These are phyloP conservation scores for Ajuga reptans DNA, from an alignment of 305 asterid species.

Conservation along the genomic window DNA sequence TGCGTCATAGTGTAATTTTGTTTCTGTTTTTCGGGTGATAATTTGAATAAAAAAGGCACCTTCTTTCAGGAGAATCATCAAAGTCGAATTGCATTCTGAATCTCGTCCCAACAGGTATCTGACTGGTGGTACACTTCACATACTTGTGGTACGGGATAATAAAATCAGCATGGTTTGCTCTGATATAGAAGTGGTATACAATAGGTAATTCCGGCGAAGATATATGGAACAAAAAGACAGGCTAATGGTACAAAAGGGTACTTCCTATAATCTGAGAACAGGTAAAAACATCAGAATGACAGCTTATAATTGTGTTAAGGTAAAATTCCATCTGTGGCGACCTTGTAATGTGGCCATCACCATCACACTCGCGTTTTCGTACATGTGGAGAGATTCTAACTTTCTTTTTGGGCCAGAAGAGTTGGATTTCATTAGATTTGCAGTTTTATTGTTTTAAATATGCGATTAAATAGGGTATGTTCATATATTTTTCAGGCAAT, in stretches of 20 bases:
- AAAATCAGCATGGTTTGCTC: conserved; percentile 77
- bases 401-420: not conserved
- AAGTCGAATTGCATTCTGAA: conserved; percentile 75
- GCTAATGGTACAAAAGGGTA: not conserved
- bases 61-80: conserved; percentile 95
- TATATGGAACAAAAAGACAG: not conserved
- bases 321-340: not conserved
- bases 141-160: conserved; percentile 66
- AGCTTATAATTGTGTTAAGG: not conserved
- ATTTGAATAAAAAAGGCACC: conserved; percentile 31
- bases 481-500: not conserved
- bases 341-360: not conserved
- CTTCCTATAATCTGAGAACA: not conserved
- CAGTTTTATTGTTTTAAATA: not conserved
- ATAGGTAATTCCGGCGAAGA: conserved; percentile 4
- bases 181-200: conserved; percentile 18
- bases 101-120: conserved; percentile 62
- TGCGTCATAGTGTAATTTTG: not conserved
- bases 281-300: not conserved
- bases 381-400: not conserved
- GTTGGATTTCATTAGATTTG: not conserved
- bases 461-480: not conserved
- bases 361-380: not conserved
- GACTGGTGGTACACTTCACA: conserved; percentile 45
- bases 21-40: not conserved